Conservation (phyloP, 179 eudicot genomes). For the Amaranthus tricolor region DNA sequence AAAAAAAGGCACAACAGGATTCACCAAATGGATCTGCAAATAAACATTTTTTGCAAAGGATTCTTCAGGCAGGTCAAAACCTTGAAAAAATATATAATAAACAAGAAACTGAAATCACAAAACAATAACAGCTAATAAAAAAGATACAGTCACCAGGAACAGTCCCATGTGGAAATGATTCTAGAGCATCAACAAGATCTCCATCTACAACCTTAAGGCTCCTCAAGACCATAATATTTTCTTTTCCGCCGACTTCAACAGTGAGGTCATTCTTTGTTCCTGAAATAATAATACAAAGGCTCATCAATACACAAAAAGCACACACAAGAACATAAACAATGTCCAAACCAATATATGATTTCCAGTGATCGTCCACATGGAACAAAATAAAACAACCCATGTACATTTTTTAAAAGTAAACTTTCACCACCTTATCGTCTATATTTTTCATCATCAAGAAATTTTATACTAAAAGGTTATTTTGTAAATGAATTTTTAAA, state of each 20-base stretch:
- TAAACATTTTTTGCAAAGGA: background rate
- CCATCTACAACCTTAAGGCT: slow-evolving; percentile 82
- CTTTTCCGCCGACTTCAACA: slow-evolving; percentile 90
- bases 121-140: slow-evolving; percentile 11
- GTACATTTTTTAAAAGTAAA: too few relatives aligned
- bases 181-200: slow-evolving; percentile 66
- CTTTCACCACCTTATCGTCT: too few relatives aligned
- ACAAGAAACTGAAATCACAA: background rate
- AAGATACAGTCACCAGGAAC: slow-evolving; percentile 95
- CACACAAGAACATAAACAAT: too few relatives aligned
- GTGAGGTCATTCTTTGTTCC: slow-evolving; percentile 85
- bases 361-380: too few relatives aligned
- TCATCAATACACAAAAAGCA: background rate
- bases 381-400: too few relatives aligned
- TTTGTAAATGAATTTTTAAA: too few relatives aligned
- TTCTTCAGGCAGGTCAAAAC: background rate
- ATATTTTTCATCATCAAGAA: too few relatives aligned
- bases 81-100: background rate
- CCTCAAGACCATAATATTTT: slow-evolving; percentile 65
- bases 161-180: slow-evolving; percentile 81
- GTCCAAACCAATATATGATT: too few relatives aligned
- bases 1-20: background rate
- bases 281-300: slow-evolving; percentile 32
- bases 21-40: background rate
- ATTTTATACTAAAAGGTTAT: too few relatives aligned